A percentile compares a stretch with the other conserved stretches of the same genome.
These are phyloP conservation scores for Pholiota molesta DNA, from an alignment of 768 basidiomycete species.

Conservation along the genomic window DNA sequence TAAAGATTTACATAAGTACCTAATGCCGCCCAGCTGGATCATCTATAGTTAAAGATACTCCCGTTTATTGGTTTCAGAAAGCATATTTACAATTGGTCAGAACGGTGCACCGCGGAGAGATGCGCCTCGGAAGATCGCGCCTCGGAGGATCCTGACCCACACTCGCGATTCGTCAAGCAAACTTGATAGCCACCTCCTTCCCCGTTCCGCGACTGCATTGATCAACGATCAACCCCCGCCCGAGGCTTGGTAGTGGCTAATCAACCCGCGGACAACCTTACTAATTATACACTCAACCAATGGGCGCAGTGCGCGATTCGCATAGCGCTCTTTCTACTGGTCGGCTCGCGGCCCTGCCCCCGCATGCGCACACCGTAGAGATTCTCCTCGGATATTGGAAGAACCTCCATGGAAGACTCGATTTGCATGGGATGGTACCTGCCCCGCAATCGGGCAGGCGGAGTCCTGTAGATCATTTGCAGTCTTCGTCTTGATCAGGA, in stretches of 20 bases:
- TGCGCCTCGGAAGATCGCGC: background rate
- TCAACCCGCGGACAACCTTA: constrained; percentile 7
- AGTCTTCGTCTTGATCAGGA: constrained; percentile 1
- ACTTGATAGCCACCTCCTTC: background rate
- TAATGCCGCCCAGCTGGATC: background rate
- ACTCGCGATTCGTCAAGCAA: background rate
- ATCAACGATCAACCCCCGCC: constrained; percentile 5
- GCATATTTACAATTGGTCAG: background rate
- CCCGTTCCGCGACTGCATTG: background rate
- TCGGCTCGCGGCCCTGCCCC: constrained; percentile 1
- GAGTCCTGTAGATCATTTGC: constrained; percentile 6
- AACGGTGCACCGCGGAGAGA: background rate
- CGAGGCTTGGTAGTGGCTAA: constrained; percentile 5
- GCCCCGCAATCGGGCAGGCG: constrained; percentile 9
- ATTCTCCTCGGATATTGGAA: constrained; percentile 5
- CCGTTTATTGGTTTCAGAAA: background rate
- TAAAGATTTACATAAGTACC: background rate
- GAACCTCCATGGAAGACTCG: constrained; percentile 4
- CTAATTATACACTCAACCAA: background rate
- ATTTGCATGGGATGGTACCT: background rate
- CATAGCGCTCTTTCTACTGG: background rate
- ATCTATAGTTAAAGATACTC: background rate
- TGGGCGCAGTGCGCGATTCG: background rate
- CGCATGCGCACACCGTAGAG: background rate
- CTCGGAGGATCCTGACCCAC: background rate